phyloP scores from a whole-genome alignment of 2,329 filamentous ascomycete genomes.

The Penicillium polonicum region DNA sequence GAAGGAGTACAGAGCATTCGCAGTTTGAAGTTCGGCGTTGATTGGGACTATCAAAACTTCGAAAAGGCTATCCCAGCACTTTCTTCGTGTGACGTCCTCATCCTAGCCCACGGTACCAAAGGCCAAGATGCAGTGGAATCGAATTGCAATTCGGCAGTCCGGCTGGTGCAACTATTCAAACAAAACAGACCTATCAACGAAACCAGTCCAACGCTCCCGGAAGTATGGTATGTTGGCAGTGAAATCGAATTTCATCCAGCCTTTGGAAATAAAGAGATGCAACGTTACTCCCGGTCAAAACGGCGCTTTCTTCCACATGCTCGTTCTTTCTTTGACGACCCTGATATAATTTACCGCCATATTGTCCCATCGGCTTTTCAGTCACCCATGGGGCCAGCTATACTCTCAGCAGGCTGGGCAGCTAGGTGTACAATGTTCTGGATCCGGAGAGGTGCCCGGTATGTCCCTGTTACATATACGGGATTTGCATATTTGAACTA shows the following conservation, averaged over 20 bases:
- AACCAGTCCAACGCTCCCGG: conserved; percentile 11
- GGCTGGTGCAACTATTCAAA: conserved; percentile 13
- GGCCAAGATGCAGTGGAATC: conserved; percentile 11
- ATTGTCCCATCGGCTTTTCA: conserved; percentile 14
- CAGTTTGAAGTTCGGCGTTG: conserved; percentile 4
- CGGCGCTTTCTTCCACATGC: conserved; percentile 17
- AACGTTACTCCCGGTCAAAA: conserved; percentile 11
- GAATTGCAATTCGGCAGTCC: conserved; percentile 13
- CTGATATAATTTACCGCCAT: conserved; percentile 18
- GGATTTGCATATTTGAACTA: conserved; percentile 18
- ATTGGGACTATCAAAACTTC: conserved; percentile 16
- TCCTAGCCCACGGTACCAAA: conserved; percentile 16
- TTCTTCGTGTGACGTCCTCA: conserved; percentile 14
- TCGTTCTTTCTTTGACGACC: conserved; percentile 16
- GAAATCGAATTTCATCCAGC: conserved; percentile 15
- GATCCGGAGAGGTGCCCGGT: conserved; percentile 19
- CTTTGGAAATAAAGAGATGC: conserved; percentile 3
- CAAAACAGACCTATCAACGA: background rate
- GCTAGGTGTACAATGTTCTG: conserved; percentile 18
- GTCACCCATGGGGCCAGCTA: conserved; percentile 5
- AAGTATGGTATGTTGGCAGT: conserved; percentile 21
- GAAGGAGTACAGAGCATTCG: conserved; percentile 15
- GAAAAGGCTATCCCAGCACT: background rate
- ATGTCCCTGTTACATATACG: conserved; percentile 20
- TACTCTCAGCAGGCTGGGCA: conserved; percentile 15